These are phyloP conservation scores for Otatea glauca DNA, from an alignment of 176 grass and related monocot species.

Conservation along the genomic window DNA sequence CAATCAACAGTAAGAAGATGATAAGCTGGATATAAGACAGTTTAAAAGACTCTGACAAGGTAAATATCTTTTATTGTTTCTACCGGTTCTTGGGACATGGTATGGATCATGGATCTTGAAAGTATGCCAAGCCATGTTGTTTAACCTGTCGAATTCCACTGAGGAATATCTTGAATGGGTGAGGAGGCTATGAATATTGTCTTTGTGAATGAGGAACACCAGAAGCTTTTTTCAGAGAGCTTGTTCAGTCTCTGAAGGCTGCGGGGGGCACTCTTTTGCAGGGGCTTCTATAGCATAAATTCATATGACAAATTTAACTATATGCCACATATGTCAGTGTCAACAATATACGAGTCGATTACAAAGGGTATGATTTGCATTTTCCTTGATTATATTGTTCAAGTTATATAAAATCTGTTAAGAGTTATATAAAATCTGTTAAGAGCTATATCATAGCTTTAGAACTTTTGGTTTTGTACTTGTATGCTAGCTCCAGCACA, in stretches of 20 bases:
- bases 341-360: slow-evolving; percentile 35
- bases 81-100: neutral
- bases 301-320: slow-evolving; percentile 30
- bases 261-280: slow-evolving; percentile 3
- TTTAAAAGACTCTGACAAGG: neutral
- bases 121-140: slow-evolving; percentile 33
- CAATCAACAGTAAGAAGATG: neutral
- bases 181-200: neutral
- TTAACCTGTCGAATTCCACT: neutral
- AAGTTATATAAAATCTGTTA: slow-evolving; percentile 7
- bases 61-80: slow-evolving; percentile 13
- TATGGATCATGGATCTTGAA: slow-evolving; percentile 23
- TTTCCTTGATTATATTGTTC: neutral
- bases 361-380: slow-evolving; percentile 23
- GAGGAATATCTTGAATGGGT: slow-evolving; percentile 8
- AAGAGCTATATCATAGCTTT: neutral
- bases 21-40: neutral
- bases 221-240: neutral
- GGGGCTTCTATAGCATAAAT: neutral
- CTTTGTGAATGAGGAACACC: neutral
- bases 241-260: slow-evolving; percentile 33
- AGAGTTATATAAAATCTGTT: neutral
- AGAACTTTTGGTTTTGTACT: neutral
- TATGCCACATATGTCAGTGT: slow-evolving; percentile 26
- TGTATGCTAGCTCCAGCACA: slow-evolving; percentile 19